phyloP scores from a whole-genome alignment of 129 eudicot species.

The Centaurea solstitialis region DNA sequence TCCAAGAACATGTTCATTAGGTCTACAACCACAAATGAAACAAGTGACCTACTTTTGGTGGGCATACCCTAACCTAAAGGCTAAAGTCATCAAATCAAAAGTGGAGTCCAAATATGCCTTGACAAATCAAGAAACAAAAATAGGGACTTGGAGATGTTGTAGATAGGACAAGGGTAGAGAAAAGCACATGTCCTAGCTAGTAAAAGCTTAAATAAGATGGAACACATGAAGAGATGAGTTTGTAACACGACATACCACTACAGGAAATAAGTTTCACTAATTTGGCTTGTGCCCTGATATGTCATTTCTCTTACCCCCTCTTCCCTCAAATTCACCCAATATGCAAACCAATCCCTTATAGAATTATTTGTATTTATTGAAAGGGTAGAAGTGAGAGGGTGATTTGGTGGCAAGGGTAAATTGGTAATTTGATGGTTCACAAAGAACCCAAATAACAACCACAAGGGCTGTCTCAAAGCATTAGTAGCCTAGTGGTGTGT shows the following conservation, averaged over 20 bases:
- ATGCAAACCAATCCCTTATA: neutral
- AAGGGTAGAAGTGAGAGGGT: neutral
- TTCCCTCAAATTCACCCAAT: conserved; percentile 24
- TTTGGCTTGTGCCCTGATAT: conserved; percentile 38
- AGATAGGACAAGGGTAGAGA: conserved; percentile 35
- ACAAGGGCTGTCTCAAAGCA: no score
- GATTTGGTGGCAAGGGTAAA: neutral
- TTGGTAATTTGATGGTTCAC: no score
- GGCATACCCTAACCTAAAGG: neutral
- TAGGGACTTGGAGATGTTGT: conserved; percentile 10
- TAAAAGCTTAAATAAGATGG: conserved; percentile 47
- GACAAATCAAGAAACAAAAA: conserved; percentile 33
- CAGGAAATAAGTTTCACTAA: conserved; percentile 41
- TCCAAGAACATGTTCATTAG: conserved; percentile 1
- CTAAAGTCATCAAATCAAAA: conserved; percentile 9
- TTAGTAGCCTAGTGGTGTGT: no score
- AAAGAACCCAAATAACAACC: no score
- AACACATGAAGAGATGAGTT: conserved; percentile 38
- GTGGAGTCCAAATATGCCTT: conserved; percentile 28
- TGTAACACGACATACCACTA: conserved; percentile 35
- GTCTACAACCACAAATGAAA: conserved; percentile 6
- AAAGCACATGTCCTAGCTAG: conserved; percentile 38
- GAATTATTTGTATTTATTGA: neutral
- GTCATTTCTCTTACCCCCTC: conserved; percentile 33
- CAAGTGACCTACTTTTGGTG: conserved; percentile 23